A percentile compares a stretch with the other conserved stretches of the same genome.
Conservation (phyloP, 2,329 filamentous ascomycete species). For the Dactylellina parvicollis region DNA sequence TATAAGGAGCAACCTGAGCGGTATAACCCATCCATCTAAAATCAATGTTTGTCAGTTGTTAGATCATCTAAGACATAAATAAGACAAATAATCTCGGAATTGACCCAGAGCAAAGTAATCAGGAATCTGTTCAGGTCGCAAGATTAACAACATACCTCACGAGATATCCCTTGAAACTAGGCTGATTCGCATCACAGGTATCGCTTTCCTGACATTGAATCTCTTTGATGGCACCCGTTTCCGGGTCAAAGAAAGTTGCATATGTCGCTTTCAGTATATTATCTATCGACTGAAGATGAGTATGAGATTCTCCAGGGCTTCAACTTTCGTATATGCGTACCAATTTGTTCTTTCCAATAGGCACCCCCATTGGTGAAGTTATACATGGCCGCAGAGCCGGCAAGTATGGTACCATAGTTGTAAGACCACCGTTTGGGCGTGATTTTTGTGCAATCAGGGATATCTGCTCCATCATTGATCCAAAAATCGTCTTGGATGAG, state of each 20-base stretch:
- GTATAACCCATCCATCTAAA: constrained; percentile 72
- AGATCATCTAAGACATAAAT: no score
- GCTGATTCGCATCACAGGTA: constrained; percentile 76
- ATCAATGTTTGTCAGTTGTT: not conserved
- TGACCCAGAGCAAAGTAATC: not conserved
- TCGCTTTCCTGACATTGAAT: constrained; percentile 71
- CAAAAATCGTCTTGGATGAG: constrained; percentile 72
- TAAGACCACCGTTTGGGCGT: constrained; percentile 74
- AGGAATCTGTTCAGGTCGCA: constrained; percentile 59
- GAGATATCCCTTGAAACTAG: constrained; percentile 76
- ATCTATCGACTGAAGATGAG: constrained; percentile 14
- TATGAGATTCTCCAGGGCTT: not conserved
- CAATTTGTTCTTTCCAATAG: constrained; percentile 46
- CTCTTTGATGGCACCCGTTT: constrained; percentile 71
- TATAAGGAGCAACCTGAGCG: constrained; percentile 71
- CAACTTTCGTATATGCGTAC: not conserved
- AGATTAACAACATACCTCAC: no score
- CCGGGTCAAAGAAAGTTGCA: constrained; percentile 51
- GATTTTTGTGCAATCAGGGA: constrained; percentile 69
- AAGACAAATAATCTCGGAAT: no score
- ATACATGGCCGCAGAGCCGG: constrained; percentile 75
- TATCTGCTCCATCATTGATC: constrained; percentile 73
- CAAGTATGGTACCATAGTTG: constrained; percentile 71
- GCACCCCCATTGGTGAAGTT: constrained; percentile 63
- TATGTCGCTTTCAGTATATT: constrained; percentile 39